A percentile compares a stretch with the other conserved stretches of the same genome.
Conservation (phyloP, 2,329 filamentous ascomycete species). For the Apiospora malaysiana region DNA sequence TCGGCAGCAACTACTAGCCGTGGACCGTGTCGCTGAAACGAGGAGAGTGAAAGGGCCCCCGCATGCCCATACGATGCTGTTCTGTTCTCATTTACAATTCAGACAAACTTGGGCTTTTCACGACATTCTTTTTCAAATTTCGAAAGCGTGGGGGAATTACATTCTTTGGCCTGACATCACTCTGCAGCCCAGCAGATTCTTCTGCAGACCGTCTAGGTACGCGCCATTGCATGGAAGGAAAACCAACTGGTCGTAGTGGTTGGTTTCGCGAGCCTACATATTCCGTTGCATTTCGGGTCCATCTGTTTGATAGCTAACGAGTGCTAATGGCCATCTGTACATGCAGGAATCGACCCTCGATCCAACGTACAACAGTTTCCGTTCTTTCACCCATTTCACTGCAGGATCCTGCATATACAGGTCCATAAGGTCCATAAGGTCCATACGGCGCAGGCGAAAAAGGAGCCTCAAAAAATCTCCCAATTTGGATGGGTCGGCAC, state of each 20-base stretch:
- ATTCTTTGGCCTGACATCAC: neutral
- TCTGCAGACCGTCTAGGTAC: neutral
- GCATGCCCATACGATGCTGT: neutral
- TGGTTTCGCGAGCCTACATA: neutral
- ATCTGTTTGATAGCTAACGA: neutral
- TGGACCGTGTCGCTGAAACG: constrained; percentile 13
- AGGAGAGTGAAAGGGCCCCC: neutral
- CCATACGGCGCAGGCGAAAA: neutral
- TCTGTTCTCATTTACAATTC: neutral
- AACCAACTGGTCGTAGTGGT: neutral
- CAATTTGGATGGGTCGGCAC: constrained; percentile 1
- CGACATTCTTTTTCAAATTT: neutral
- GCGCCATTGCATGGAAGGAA: neutral
- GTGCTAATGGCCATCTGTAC: neutral
- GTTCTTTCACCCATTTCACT: neutral
- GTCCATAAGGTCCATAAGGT: too few species aligned
- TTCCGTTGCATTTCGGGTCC: neutral
- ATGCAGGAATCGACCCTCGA: neutral
- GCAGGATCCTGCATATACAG: constrained; percentile 9
- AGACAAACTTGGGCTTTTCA: neutral
- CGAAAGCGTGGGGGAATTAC: neutral
- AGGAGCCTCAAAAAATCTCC: neutral
- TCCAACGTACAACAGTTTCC: neutral
- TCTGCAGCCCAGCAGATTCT: too few species aligned
- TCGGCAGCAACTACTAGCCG: constrained; percentile 11